Conservation (phyloP, 108 stramenopile species). For the Nitzschia palea region DNA sequence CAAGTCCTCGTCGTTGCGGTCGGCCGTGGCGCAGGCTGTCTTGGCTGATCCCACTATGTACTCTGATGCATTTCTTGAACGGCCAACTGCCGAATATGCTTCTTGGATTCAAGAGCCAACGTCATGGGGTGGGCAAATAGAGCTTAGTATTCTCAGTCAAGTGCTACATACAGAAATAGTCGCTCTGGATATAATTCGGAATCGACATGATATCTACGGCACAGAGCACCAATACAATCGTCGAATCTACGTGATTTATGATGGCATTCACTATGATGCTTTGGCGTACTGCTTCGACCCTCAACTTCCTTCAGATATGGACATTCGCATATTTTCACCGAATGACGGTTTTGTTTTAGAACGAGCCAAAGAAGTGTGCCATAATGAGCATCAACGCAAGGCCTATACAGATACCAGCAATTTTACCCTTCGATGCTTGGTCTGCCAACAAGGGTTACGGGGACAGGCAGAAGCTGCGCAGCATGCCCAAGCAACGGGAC, state of each 20-base stretch:
- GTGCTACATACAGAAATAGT: constrained; percentile 19
- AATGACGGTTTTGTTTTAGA: constrained; percentile 12
- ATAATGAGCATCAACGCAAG: constrained; percentile 15
- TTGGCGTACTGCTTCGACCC: constrained; percentile 20
- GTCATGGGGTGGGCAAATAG: constrained; percentile 28
- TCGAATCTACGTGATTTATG: constrained; percentile 24
- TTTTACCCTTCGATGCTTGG: constrained; percentile 22
- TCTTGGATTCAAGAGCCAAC: constrained; percentile 13
- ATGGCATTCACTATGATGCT: constrained; percentile 26
- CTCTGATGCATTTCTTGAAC: constrained; percentile 21
- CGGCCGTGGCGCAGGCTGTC: constrained; percentile 16
- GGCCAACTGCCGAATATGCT: constrained; percentile 13
- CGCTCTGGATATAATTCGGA: constrained; percentile 22
- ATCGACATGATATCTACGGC: constrained; percentile 24
- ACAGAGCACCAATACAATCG: constrained; percentile 18
- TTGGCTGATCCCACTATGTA: constrained; percentile 10
- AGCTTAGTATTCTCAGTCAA: constrained; percentile 16
- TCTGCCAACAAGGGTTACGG: constrained; percentile 22
- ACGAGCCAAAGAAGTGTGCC: constrained; percentile 4
- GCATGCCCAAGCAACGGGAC: constrained; percentile 26
- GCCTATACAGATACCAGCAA: constrained; percentile 25
- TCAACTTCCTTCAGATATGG: constrained; percentile 7
- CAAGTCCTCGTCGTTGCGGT: neutral
- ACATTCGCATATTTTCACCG: constrained; percentile 13
- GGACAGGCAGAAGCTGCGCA: constrained; percentile 15